These are phyloP conservation scores for Dioscorea alata DNA, from an alignment of 106 monocot species.

Conservation along the genomic window DNA sequence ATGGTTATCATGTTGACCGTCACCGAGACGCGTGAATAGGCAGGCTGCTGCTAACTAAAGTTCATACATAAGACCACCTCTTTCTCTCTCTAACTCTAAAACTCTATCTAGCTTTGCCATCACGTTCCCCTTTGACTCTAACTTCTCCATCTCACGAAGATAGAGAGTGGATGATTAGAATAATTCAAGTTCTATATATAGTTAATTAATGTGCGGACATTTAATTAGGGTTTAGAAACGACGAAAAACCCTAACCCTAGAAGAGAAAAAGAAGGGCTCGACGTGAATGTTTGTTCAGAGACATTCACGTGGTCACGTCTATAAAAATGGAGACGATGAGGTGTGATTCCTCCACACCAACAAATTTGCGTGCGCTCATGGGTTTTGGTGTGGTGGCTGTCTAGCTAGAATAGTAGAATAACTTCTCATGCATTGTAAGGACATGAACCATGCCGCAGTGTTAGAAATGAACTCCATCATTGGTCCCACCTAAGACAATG, in stretches of 20 bases:
- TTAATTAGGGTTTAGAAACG: not conserved
- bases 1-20: not conserved
- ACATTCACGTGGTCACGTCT: constrained; percentile 65
- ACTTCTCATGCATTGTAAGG: too few relatives aligned
- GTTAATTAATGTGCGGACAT: too few relatives aligned
- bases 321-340: not conserved
- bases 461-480: too few relatives aligned
- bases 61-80: too few relatives aligned
- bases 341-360: not conserved
- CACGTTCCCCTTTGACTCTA: not conserved
- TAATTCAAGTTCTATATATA: not conserved
- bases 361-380: not conserved
- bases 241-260: constrained; percentile 18
- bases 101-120: constrained; percentile 1
- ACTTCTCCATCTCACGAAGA: not conserved
- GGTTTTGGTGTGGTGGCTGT: too few relatives aligned
- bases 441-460: too few relatives aligned
- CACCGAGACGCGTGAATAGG: constrained; percentile 3
- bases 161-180: not conserved
- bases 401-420: too few relatives aligned
- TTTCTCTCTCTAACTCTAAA: constrained; percentile 2
- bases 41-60: not conserved
- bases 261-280: constrained; percentile 19
- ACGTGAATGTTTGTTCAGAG: constrained; percentile 84
- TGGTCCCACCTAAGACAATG: too few relatives aligned